These are phyloP conservation scores for Cardamine chenopodiifolia DNA, from an alignment of 345 rosid species.

Conservation along the genomic window DNA sequence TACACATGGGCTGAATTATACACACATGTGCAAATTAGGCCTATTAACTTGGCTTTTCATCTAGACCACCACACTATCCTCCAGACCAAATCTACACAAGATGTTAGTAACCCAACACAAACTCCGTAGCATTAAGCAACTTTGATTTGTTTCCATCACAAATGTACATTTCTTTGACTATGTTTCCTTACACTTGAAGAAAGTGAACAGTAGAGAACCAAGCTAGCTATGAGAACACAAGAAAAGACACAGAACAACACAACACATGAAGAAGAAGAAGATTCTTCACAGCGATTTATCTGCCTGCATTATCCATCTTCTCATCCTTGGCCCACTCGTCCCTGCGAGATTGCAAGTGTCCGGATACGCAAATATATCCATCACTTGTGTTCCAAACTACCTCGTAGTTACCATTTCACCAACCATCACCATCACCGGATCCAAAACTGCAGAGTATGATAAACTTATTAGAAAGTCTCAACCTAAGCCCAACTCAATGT, in stretches of 20 bases:
- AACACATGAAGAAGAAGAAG: slow-evolving; percentile 74
- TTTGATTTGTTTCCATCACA: slow-evolving; percentile 17
- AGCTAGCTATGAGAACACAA: slow-evolving; percentile 41
- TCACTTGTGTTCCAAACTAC: slow-evolving; percentile 56
- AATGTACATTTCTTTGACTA: slow-evolving; percentile 30
- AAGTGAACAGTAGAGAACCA: background rate
- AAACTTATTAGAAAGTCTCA: slow-evolving; percentile 19
- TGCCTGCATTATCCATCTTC: slow-evolving; percentile 74
- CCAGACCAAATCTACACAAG: background rate
- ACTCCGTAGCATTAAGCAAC: slow-evolving; percentile 6
- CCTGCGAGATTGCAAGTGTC: slow-evolving; percentile 57
- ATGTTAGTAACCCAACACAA: slow-evolving; percentile 4
- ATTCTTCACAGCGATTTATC: slow-evolving; percentile 75
- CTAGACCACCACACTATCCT: no score
- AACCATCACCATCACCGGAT: slow-evolving; percentile 63
- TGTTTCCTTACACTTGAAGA: slow-evolving; percentile 15
- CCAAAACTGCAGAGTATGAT: slow-evolving; percentile 42
- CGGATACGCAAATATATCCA: slow-evolving; percentile 53
- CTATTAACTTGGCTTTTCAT: no score
- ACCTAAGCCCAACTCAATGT: no score
- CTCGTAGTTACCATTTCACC: slow-evolving; percentile 70
- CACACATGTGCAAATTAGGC: slow-evolving; percentile 6
- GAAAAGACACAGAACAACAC: slow-evolving; percentile 65
- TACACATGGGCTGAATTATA: background rate
- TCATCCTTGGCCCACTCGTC: slow-evolving; percentile 56